Evolutionary conservation across 2,329 filamentous ascomycete species (phyloP), one percentile per base, ranked within the genome.

Genomic region (Scortechinia acanthostroma): DNA sequence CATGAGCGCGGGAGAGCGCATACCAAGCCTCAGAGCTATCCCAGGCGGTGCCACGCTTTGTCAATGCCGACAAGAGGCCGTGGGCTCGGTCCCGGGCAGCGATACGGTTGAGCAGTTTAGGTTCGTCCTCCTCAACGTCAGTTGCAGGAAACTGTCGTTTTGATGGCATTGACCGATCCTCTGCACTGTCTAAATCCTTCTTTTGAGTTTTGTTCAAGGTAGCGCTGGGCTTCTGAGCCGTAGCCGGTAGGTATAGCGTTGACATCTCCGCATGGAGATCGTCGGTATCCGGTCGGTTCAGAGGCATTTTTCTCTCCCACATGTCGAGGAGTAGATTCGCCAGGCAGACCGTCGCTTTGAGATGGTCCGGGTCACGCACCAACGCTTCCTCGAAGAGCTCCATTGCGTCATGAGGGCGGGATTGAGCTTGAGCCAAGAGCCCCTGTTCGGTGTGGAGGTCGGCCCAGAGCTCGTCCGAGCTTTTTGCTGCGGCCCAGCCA

Each of bases 1-100:
- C n/a, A n/a, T n/a, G n/a, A n/a, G n/a, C n/a, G 0, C 25, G 25
- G 35, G 78, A 74, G 15, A 84, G 63, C 2, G 73, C 68, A 51
- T 72, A 75, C 80, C 80, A 84, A 2, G 79, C 80, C 51, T 83
- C 80, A 0, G 76, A 74, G 52, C 76, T 71, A 53, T 83, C 78
- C 80, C 80, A 83, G 0, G 77, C 76, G 10, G 61, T 64, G 10
- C 79, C 80, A n/a, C 75, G 66, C 53, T 80, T 82, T 3, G 78
- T 83, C 46, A 83, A 57, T 1, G 69, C 68, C 0, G 75, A 77
- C 1, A 84, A 59, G 14, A 84, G 63, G 22, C 73, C 74, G 54
- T 77, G 81, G 1, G 80, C 80, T 35, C 80, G 66, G 53, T 84
- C 80, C 13, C 79, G 70, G 13, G 78, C 77, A 3, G 78, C 76